These are phyloP conservation scores for Chernovozyma sophiae-reginae DNA, from an alignment of 1,139 yeast genomes.

Conservation along the genomic window DNA sequence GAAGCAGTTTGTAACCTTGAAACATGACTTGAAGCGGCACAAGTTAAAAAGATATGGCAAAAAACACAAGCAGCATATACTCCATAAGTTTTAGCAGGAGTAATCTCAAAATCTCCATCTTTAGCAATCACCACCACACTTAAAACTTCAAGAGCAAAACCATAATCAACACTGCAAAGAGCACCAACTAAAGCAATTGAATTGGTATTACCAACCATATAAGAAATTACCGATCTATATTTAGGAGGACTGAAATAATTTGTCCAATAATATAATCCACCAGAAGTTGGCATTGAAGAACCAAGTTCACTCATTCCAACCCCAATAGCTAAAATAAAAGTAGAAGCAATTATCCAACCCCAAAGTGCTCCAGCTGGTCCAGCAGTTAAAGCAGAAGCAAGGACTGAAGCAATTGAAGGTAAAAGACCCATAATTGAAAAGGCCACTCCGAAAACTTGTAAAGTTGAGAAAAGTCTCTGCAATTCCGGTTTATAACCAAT, in stretches of 20 bases:
- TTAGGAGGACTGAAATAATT: conserved; percentile 24
- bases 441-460: conserved; percentile 50
- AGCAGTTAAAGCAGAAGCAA: conserved; percentile 30
- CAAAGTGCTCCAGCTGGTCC: conserved; percentile 57
- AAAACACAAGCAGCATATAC: conserved; percentile 24
- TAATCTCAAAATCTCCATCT: conserved; percentile 21
- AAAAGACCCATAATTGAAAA: conserved; percentile 50
- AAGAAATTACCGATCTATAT: conserved; percentile 20
- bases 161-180: conserved; percentile 24
- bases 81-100: conserved; percentile 23
- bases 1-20: conserved; percentile 19
- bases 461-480: conserved; percentile 38
- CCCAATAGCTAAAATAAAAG: conserved; percentile 54
- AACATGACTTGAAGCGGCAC: conserved; percentile 19
- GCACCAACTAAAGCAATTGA: conserved; percentile 25
- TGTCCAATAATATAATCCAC: conserved; percentile 58
- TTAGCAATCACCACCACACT: conserved; percentile 20
- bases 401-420: conserved; percentile 40
- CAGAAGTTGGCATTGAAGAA: conserved; percentile 60
- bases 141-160: conserved; percentile 23
- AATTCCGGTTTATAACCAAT: conserved; percentile 48
- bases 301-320: conserved; percentile 56
- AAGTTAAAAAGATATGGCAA: conserved; percentile 17
- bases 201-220: conserved; percentile 25
- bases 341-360: conserved; percentile 60